Conservation (phyloP, 129 eudicot species). For the Flaveria linearis region DNA sequence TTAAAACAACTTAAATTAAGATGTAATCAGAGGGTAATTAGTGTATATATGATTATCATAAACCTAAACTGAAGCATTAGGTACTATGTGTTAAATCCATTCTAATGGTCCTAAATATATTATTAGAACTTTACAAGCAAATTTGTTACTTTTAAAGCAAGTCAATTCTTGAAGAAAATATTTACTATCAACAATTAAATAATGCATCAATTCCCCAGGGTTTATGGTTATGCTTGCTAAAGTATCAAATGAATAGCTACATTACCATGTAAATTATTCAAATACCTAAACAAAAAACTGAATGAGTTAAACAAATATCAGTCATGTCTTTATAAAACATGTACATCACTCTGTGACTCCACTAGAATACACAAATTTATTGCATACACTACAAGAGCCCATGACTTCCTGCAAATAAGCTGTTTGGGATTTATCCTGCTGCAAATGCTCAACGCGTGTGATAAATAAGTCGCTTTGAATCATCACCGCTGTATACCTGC, state of each 20-base stretch:
- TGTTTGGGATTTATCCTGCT: conserved; percentile 20
- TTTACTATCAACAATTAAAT: neutral
- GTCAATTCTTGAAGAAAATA: too few relatives aligned
- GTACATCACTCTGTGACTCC: conserved; percentile 28
- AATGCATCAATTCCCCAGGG: neutral
- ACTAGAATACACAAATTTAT: conserved; percentile 28
- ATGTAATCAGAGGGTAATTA: too few relatives aligned
- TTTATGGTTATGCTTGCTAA: neutral
- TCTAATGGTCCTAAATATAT: too few relatives aligned
- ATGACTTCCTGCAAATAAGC: conserved; percentile 27
- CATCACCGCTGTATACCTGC: conserved; percentile 28
- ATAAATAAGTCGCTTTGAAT: conserved; percentile 22
- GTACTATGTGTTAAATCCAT: too few relatives aligned
- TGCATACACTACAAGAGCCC: conserved; percentile 18
- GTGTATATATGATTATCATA: too few relatives aligned
- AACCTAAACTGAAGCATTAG: too few relatives aligned
- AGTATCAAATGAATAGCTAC: conserved; percentile 6
- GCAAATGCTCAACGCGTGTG: neutral
- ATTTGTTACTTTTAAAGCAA: too few relatives aligned
- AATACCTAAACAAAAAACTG: conserved; percentile 6
- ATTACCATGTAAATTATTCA: conserved; percentile 21
- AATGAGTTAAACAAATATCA: neutral
- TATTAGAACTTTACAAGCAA: too few relatives aligned
- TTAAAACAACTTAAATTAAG: too few relatives aligned
- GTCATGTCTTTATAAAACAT: conserved; percentile 23